phyloP scores from a whole-genome alignment of 2,329 filamentous ascomycete genomes.

The Bisporella sp. region DNA sequence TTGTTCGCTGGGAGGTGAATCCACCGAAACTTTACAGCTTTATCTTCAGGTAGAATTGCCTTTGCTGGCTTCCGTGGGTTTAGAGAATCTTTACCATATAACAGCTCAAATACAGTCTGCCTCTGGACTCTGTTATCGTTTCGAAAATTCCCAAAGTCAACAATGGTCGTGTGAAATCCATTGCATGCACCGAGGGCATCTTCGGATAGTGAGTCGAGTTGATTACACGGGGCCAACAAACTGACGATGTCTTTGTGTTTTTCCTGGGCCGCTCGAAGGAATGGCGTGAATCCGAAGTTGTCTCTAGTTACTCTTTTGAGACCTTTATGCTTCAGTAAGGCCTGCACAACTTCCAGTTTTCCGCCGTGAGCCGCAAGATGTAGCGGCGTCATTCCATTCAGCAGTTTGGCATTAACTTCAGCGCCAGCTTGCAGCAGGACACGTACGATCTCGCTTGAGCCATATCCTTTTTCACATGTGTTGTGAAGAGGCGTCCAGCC shows the following conservation, averaged over 20 bases:
- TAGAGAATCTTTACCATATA: slow-evolving; percentile 17
- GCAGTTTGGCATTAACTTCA: slow-evolving; percentile 20
- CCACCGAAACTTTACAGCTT: slow-evolving; percentile 19
- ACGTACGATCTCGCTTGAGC: slow-evolving; percentile 12
- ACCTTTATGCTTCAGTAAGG: slow-evolving; percentile 11
- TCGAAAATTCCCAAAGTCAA: slow-evolving; percentile 19
- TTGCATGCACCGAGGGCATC: slow-evolving; percentile 21
- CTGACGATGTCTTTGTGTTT: slow-evolving; percentile 18
- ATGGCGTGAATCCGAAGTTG: slow-evolving; percentile 20
- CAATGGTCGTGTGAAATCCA: slow-evolving; percentile 20
- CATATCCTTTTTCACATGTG: slow-evolving; percentile 16
- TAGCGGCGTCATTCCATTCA: slow-evolving; percentile 19
- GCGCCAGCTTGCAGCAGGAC: slow-evolving; percentile 14
- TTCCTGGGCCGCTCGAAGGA: slow-evolving; percentile 18
- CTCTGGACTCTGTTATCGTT: slow-evolving; percentile 16
- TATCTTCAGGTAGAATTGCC: slow-evolving; percentile 16
- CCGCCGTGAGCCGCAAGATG: slow-evolving; percentile 20
- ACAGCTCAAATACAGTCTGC: slow-evolving; percentile 15
- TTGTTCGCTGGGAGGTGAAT: slow-evolving; percentile 23
- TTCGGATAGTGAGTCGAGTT: slow-evolving; percentile 15
- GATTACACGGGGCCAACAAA: slow-evolving; percentile 18
- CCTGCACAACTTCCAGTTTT: slow-evolving; percentile 15
- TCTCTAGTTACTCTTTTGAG: slow-evolving; percentile 17
- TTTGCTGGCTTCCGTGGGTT: slow-evolving; percentile 18
- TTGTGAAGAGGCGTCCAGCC: slow-evolving; percentile 16